Conservation (phyloP, 805 yeast species). For the Citeromyces nyonsensis region DNA sequence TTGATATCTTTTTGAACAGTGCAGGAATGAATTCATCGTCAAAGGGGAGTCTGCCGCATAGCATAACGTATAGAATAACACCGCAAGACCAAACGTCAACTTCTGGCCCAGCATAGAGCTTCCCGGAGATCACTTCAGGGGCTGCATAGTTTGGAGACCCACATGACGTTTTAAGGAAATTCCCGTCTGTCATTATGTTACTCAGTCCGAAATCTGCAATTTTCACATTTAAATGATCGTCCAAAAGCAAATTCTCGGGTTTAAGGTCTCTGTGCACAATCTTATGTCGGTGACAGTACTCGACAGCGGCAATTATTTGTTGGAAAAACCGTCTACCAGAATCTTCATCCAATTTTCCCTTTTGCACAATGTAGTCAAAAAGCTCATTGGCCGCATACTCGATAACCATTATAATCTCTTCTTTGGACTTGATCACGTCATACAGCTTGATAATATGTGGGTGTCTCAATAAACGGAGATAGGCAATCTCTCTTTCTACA, state of each 20-base stretch:
- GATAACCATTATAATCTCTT: constrained; percentile 93
- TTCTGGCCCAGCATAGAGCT: constrained; percentile 93
- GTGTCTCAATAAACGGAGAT: constrained; percentile 75
- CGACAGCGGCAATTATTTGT: constrained; percentile 92
- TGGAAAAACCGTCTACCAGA: constrained; percentile 92
- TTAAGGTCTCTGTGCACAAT: constrained; percentile 94
- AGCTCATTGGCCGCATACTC: constrained; percentile 95
- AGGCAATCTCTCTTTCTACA: constrained; percentile 86
- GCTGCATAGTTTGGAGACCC: constrained; percentile 98
- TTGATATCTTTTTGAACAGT: constrained; percentile 78
- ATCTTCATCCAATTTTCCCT: constrained; percentile 82
- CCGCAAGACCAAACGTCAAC: constrained; percentile 98
- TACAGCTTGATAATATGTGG: constrained; percentile 92
- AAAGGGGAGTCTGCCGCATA: constrained; percentile 89
- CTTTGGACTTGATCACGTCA: constrained; percentile 90
- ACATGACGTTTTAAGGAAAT: constrained; percentile 85
- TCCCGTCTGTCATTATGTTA: constrained; percentile 95
- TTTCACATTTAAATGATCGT: constrained; percentile 82
- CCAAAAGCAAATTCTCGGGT: constrained; percentile 84
- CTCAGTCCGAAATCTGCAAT: constrained; percentile 94
- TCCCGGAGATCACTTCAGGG: constrained; percentile 91
- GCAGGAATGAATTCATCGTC: constrained; percentile 96
- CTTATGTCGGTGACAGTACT: constrained; percentile 91
- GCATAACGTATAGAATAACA: constrained; percentile 87
- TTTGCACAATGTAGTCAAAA: constrained; percentile 88